Evolutionary conservation across 768 basidiomycete species (phyloP), one percentile per base, ranked within the genome.

Genomic region (Phanerochaete carnosa): DNA sequence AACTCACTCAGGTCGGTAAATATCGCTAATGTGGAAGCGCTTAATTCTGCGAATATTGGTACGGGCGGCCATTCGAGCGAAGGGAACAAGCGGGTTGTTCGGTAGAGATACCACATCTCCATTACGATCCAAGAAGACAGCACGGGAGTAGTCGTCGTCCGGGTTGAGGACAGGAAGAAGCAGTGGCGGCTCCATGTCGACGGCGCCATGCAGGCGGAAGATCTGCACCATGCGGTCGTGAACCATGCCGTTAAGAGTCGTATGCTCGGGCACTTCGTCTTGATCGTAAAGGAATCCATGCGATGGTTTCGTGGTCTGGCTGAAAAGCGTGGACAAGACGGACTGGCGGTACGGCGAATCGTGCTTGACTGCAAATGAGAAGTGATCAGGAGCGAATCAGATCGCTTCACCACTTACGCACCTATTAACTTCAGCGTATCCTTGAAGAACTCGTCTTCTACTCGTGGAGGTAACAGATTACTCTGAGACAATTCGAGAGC

Each of bases 381-480:
- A 26, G 23, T 1, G 12, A 25, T 19, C 57, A 28, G 19, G 52
- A 43, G 39, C 6, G 39, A 35, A 15, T 35, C 33, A 45, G 23
- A 47, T 15, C 30, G 23, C 28, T 51, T 7, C 13, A n/a, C n/a
- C n/a, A n/a, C n/a, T n/a, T n/a, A 65, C 86, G 54, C 64, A 89
- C 90, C 83, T 80, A 95, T 92, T 75, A 88, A 80, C 56, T 79
- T 80, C 59, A 90, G 75, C 12, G 92, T 89, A 62, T 87, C 86
- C 70, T 87, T 92, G 76, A 94, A 92, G 70, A 90, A 88, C 65
- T 94, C 92, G 55, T 94, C 90, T 72, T 94, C 92, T 33, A 95
- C 70, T 58, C 84, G 80, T 1, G 84, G 81, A 2, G 94, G 95
- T 28, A 96, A 72, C 50, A 95, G 70, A 2, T 84, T 77, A 61